Evolutionary conservation across 2,329 filamentous ascomycete genomes (phyloP).

Genomic region (Aspergillus versicolor): DNA sequence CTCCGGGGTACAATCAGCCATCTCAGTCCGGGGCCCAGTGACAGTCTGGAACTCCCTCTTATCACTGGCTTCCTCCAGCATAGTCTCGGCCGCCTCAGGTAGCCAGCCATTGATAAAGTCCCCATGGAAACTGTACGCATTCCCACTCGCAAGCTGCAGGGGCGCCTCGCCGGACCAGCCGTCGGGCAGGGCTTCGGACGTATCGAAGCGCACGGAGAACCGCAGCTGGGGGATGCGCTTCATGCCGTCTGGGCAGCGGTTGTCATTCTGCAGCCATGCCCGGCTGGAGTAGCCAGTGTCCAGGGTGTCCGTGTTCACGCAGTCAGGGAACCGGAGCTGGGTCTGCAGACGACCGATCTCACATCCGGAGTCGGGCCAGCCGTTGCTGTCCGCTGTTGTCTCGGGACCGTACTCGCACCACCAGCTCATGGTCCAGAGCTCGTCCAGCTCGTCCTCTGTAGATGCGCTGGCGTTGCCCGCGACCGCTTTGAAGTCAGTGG

Average conservation of each 20-base stretch:
- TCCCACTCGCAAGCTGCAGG: background rate
- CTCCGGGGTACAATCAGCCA: background rate
- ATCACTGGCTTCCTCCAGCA: slow-evolving; percentile 1
- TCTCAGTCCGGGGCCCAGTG: background rate
- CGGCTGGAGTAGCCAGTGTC: slow-evolving; percentile 6
- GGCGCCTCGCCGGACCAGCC: slow-evolving; percentile 14
- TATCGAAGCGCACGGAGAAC: slow-evolving; percentile 20
- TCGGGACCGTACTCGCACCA: slow-evolving; percentile 6
- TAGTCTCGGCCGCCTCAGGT: slow-evolving; percentile 15
- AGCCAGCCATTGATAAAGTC: slow-evolving; percentile 17
- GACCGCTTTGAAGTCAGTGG: slow-evolving; percentile 13
- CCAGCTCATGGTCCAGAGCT: background rate
- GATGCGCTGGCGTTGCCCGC: slow-evolving; percentile 9
- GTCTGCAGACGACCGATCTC: background rate
- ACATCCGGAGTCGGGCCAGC: background rate
- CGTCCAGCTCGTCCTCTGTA: background rate
- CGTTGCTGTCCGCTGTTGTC: background rate
- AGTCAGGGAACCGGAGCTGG: slow-evolving; percentile 2
- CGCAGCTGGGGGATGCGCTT: slow-evolving; percentile 15
- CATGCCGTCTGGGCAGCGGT: slow-evolving; percentile 18
- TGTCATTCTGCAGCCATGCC: slow-evolving; percentile 5
- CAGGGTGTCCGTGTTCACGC: background rate
- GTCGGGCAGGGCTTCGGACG: slow-evolving; percentile 11
- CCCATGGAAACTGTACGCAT: slow-evolving; percentile 10
- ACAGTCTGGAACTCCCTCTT: background rate